These are phyloP conservation scores for Clitopilus hobsonii DNA, from an alignment of 768 basidiomycete genomes.

Conservation along the genomic window DNA sequence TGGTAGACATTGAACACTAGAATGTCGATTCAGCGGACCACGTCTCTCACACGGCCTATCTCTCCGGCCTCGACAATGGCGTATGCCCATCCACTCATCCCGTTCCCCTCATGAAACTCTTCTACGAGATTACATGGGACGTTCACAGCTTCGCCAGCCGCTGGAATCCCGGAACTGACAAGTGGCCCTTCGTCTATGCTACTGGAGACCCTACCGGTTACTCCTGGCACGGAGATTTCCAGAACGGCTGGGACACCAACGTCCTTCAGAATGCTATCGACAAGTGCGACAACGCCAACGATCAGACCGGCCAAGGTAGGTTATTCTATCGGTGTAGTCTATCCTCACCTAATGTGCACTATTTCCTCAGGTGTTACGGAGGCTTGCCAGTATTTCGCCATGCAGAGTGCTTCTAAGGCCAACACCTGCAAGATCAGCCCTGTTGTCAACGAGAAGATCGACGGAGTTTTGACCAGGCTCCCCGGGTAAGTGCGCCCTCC, in stretches of 20 bases:
- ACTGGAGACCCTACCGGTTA: constrained; percentile 46
- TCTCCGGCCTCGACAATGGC: constrained; percentile 32
- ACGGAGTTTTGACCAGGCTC: constrained; percentile 18
- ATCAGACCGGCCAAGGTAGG: constrained; percentile 24
- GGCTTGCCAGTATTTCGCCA: constrained; percentile 35
- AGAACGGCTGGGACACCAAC: constrained; percentile 46
- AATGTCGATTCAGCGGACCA: constrained; percentile 37
- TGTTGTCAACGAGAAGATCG: constrained; percentile 22
- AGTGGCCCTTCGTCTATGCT: constrained; percentile 41
- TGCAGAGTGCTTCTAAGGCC: constrained; percentile 19
- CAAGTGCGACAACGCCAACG: constrained; percentile 34
- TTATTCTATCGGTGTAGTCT: background rate
- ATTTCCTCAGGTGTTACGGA: constrained; percentile 32
- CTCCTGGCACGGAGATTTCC: constrained; percentile 43
- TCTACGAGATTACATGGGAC: constrained; percentile 34
- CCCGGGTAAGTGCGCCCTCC: constrained; percentile 20
- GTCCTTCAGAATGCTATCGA: constrained; percentile 44
- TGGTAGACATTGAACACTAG: no score
- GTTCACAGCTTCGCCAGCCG: constrained; percentile 25
- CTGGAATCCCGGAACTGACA: constrained; percentile 28
- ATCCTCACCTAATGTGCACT: background rate
- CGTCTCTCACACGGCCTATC: constrained; percentile 26
- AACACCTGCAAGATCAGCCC: constrained; percentile 27
- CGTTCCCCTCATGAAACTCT: constrained; percentile 33
- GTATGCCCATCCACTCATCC: constrained; percentile 31